Percentiles rank a stretch among this genome's conserved stretches.
Conservation (phyloP, 768 basidiomycete genomes). For the Agrocybe pediades region DNA sequence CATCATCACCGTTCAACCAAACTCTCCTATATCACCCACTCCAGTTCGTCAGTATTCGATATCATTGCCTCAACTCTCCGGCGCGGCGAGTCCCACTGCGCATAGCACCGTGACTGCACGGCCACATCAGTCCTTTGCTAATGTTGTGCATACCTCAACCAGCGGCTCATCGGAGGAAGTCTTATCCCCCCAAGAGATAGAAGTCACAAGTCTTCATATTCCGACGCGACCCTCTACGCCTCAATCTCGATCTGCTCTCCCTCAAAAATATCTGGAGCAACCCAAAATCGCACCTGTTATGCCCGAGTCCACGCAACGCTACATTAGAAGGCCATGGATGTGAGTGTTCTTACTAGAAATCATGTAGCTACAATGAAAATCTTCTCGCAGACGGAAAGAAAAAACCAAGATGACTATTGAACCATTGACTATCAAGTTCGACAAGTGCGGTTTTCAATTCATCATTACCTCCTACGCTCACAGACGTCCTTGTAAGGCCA, state of each 20-base stretch:
- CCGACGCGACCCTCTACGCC: background rate
- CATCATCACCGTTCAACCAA: background rate
- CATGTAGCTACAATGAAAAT: background rate
- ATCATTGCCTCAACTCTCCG: background rate
- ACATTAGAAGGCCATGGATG: background rate
- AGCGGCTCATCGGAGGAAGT: too few relatives aligned
- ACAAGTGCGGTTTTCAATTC: background rate
- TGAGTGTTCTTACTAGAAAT: background rate
- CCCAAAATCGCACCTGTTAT: conserved; percentile 12
- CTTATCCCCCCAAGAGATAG: background rate
- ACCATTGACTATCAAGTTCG: background rate
- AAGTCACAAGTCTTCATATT: background rate
- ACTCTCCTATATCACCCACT: background rate
- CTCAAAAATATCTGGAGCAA: background rate
- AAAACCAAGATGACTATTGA: background rate
- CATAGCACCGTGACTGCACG: background rate
- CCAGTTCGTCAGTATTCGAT: background rate
- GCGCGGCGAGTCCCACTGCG: background rate
- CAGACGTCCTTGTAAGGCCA: background rate
- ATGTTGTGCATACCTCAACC: too few relatives aligned
- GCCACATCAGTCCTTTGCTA: too few relatives aligned
- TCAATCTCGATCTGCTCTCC: background rate
- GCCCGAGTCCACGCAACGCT: conserved; percentile 7
- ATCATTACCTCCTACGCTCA: background rate
- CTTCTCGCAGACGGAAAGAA: background rate